Base-by-base conservation (phyloP, 495 filamentous ascomycete species). In the Neurospora sp. region DNA sequence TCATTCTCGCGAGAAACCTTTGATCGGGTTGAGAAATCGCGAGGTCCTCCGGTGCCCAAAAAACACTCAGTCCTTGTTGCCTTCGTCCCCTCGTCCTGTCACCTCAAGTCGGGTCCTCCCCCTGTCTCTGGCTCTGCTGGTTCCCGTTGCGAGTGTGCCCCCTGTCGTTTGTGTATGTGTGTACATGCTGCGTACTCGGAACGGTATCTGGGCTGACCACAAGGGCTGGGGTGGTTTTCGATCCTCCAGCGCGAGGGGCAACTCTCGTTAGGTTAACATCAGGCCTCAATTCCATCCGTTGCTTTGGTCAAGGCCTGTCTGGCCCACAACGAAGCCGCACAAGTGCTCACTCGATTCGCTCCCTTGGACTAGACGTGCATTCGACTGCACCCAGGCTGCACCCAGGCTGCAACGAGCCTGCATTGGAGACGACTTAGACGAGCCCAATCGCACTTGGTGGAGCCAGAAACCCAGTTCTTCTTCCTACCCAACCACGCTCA, bases 401-500 rank as follows among this genome's bases (percentile, higher is more conserved):
- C 8, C 16, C 44, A 48, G n/a, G 6, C 53, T 61, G 53, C 27
- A 65, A 65, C 53, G 14, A 65, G 53, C 53, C 53, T 65, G 53
- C 53, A 65, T 61, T 35, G 5, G 53, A 35, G 10, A 61, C 48
- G 22, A 61, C 12, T 61, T 61, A 17, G 53, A 65, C 72, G 72
- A 78, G 74, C 74, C 78, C 78, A 80, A 80, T 80, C 77, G 74
- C 76, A 72, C 73, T 31, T 35, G 44, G 68, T 71, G 69, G 76
- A 76, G 75, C 74, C 70, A 42, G 53, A 65, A 65, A 65, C 27
- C 22, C 53, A 35, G 35, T 65, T 35, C 70, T 72, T 45, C 42
- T 44, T 40, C 69, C 73, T 65, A 71, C 72, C 79, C 79, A 81
- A 80, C 78, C 79, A 78, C 77, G 71, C 70, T 40, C 73, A 73